A percentile compares a stretch with the other conserved stretches of the same genome.
Evolutionary conservation across 805 yeast genomes (phyloP).

Genomic region (Wickerhamiella australiensis): DNA sequence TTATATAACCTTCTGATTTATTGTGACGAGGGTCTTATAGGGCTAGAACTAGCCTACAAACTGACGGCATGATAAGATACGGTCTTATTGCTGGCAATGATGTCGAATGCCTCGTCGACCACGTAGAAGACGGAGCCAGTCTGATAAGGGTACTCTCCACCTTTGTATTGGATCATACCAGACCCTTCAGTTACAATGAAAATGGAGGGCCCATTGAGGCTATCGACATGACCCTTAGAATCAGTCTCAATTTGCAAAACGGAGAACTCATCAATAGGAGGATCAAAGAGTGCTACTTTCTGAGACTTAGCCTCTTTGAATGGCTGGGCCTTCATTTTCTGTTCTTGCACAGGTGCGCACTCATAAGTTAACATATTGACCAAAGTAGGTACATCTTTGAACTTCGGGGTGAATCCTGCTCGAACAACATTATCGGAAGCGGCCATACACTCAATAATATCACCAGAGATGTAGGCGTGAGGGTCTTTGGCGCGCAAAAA

Average conservation of each 20-base stretch:
- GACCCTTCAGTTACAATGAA: slow-evolving; percentile 71
- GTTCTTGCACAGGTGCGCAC: slow-evolving; percentile 81
- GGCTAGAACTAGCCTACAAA: no score
- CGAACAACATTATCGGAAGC: slow-evolving; percentile 97
- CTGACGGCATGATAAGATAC: slow-evolving; percentile 80
- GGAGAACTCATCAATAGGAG: slow-evolving; percentile 93
- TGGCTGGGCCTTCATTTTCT: slow-evolving; percentile 62
- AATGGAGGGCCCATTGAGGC: slow-evolving; percentile 77
- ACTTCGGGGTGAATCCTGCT: slow-evolving; percentile 99
- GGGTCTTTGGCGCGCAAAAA: slow-evolving; percentile 95
- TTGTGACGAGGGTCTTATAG: no score
- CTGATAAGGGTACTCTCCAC: slow-evolving; percentile 38
- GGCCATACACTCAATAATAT: slow-evolving; percentile 98
- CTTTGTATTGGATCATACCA: slow-evolving; percentile 41
- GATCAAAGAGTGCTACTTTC: slow-evolving; percentile 50
- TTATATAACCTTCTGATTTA: background rate
- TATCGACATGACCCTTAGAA: slow-evolving; percentile 41
- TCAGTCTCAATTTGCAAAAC: slow-evolving; percentile 66
- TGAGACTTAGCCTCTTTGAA: slow-evolving; percentile 36
- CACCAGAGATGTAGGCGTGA: slow-evolving; percentile 95
- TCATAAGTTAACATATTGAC: slow-evolving; percentile 85
- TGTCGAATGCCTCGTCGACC: slow-evolving; percentile 55
- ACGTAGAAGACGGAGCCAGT: slow-evolving; percentile 77
- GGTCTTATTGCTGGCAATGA: slow-evolving; percentile 35
- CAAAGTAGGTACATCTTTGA: slow-evolving; percentile 84